These are phyloP conservation scores for Apiospora arundinis DNA, from an alignment of 2,329 filamentous ascomycete species.

Conservation along the genomic window DNA sequence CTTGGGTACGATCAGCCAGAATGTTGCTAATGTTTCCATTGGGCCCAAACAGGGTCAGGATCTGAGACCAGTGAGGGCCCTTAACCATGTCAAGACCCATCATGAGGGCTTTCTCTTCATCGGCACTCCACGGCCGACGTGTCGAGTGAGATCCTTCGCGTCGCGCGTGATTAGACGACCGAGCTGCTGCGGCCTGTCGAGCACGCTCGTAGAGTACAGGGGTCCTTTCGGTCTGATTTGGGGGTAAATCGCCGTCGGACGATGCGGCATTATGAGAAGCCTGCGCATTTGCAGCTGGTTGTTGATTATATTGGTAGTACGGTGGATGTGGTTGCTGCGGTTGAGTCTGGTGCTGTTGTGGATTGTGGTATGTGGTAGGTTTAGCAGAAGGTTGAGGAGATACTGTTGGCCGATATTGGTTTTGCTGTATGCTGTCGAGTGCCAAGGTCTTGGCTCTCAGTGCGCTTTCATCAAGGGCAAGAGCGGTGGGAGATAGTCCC, in stretches of 20 bases:
- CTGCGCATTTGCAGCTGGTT: constrained; percentile 28
- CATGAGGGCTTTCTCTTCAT: constrained; percentile 91
- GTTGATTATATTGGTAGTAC: constrained; percentile 37
- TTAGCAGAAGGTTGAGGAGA: constrained; percentile 35
- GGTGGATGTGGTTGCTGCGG: constrained; percentile 24
- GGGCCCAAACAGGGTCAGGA: constrained; percentile 81
- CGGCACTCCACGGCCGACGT: constrained; percentile 83
- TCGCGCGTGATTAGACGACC: constrained; percentile 60
- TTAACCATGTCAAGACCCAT: constrained; percentile 86
- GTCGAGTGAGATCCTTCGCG: constrained; percentile 65
- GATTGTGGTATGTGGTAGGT: constrained; percentile 28
- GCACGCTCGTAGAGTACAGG: constrained; percentile 64
- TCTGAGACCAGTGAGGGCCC: constrained; percentile 93
- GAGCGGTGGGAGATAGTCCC: constrained; percentile 39
- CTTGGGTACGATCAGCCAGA: constrained; percentile 86
- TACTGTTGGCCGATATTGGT: constrained; percentile 41
- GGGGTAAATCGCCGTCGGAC: constrained; percentile 51
- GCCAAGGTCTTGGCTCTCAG: constrained; percentile 41
- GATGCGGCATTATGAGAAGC: constrained; percentile 30
- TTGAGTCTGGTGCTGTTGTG: constrained; percentile 30
- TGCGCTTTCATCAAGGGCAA: constrained; percentile 40
- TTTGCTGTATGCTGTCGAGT: constrained; percentile 41
- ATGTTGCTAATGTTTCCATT: constrained; percentile 83
- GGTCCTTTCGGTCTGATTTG: constrained; percentile 62
- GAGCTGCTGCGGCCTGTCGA: constrained; percentile 63